These are phyloP conservation scores for Baudoinia panamericana DNA, from an alignment of 495 filamentous ascomycete genomes.

Conservation along the genomic window DNA sequence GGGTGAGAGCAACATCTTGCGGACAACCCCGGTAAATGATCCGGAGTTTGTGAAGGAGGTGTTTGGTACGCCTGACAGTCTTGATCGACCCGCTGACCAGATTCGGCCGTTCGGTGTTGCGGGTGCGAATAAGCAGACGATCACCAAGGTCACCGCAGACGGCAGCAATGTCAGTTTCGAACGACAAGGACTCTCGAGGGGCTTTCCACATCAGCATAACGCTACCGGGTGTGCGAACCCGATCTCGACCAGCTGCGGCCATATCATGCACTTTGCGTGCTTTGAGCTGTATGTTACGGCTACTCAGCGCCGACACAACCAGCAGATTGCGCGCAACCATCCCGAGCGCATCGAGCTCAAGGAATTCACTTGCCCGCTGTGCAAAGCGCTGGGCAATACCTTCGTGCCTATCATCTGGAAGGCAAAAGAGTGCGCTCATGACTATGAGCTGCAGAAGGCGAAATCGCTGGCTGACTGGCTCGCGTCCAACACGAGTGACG, in stretches of 20 bases:
- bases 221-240: constrained; percentile 67
- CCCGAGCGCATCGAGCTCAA: constrained; percentile 62
- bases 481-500: too few relatives aligned
- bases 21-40: constrained; percentile 71
- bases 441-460: constrained; percentile 17
- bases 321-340: constrained; percentile 86
- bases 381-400: constrained; percentile 90
- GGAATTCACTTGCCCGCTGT: constrained; percentile 95
- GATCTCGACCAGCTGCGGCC: constrained; percentile 82
- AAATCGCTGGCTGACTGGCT: constrained; percentile 14
- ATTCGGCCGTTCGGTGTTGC: constrained; percentile 84
- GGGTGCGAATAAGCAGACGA: constrained; percentile 62
- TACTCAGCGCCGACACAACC: constrained; percentile 65
- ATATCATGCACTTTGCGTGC: constrained; percentile 96
- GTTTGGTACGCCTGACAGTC: constrained; percentile 56
- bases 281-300: constrained; percentile 83
- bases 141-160: constrained; percentile 60
- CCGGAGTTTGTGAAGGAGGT: constrained; percentile 76
- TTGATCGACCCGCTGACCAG: constrained; percentile 69
- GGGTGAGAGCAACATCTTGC: constrained; percentile 72
- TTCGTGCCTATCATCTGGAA: constrained; percentile 96
- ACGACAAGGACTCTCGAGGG: constrained; percentile 73
- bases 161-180: constrained; percentile 59
- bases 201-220: constrained; percentile 55
- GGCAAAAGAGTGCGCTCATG: constrained; percentile 48